Base-by-base conservation (phyloP, 208 protist species). In the Leishmania aethiopica region DNA sequence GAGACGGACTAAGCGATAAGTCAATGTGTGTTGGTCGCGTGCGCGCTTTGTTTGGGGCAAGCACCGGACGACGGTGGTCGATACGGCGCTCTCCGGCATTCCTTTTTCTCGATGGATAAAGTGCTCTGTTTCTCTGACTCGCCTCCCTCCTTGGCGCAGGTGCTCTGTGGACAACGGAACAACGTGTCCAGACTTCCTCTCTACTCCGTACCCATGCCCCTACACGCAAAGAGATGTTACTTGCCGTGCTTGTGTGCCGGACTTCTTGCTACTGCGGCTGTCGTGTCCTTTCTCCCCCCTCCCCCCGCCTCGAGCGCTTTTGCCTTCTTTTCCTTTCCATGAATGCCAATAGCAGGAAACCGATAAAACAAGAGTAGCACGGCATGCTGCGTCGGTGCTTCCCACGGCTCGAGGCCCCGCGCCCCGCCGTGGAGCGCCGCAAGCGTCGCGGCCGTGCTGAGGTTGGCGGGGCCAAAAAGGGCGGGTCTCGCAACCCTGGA, bases 391-490 rank as follows among this genome's bases (percentile, higher is more conserved):
- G 83, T 19, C 82, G 86, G n/a, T 84, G 80, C 42, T 13, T 79
- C 1, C 49, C 49, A 19, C 15, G 10, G n/a, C 53, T 82, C 10
- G 79, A 81, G 37, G 78, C 83, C 4, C 79, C 91, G 22, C 78
- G 88, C 28, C 93, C 93, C 15, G 91, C 82, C 8, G 91, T 96
- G 32, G 93, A 96, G 84, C 89, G 88, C 2, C 89, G 90, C 37
- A 88, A 84, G 60, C 86, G 92, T 19, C 87, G 86, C 8, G 75
- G 86, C 17, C 73, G 73, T 42, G 51, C 60, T 55, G 77, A 42
- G 19, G 82, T 13, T 35, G 55, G 40, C 53, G 47, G n/a, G 0
- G 82, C 88, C 32, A 87, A 88, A 78, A 80, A 77, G 60, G 32
- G 28, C 0, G 57, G 47, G 17, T 80, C 84, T 28, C 86, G 84